Evolutionary conservation across 2,329 filamentous ascomycete genomes (phyloP), one percentile per base, ranked within the genome.

Genomic region (Aureobasidium musti): DNA sequence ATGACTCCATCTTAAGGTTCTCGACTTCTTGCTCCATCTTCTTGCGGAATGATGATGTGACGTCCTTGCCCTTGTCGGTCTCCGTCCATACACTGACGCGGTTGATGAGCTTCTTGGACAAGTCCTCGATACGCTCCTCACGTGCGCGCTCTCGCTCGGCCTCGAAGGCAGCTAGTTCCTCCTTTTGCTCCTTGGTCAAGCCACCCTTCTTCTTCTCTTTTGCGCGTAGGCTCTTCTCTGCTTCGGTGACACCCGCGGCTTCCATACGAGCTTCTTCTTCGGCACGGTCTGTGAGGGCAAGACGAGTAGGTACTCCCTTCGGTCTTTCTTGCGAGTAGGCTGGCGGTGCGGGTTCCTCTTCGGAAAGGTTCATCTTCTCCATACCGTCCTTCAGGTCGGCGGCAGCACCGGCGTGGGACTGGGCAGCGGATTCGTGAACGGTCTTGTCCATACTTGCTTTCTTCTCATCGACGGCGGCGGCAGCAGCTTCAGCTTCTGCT

Each of bases 1-100:
- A 99, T 0, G 91, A 96, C 80, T 99, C 95, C 92, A 99, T 99
- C 84, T 98, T 99, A 73, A 99, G 83, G 76, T 98, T 96, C 82
- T 99, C 95, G 30, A 96, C 91, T 80, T 99, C 95, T 47, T 98
- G 87, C 47, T 89, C 87, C 71, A 91, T 97, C 86, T 99, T 97
- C 77, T 94, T 91, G 77, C 93, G 89, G 82, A 98, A 99, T 0
- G 95, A 91, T 67, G 81, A 82, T 39, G 94, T 98, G 68, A 97
- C 91, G 72, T 96, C 92, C 17, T 79, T 69, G 53, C 89, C 87
- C 81, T 95, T 96, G 80, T 98, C 95, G 3, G 94, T 97, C 82
- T 99, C 95, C 6, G 95, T 97, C 94, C 93, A 98, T 49, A 98
- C 88, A 70, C 89, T 93, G 74, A 98, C 87, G 67, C 93, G 90